Base-by-base conservation (phyloP, 2,329 filamentous ascomycete genomes). In the Penicillium sumatraense region DNA sequence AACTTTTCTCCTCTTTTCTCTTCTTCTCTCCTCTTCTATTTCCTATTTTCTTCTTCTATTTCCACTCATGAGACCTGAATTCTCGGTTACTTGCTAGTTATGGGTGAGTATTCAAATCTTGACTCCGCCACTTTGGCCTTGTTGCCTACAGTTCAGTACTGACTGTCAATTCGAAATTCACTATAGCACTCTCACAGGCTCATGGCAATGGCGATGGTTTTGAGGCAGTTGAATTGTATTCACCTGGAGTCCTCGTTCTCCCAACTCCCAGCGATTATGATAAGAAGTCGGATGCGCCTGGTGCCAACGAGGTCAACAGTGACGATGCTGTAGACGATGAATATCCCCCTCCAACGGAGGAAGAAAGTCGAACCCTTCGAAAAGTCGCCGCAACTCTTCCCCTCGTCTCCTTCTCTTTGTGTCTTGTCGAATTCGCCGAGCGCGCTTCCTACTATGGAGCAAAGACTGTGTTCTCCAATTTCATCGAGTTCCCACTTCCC, bases 401-500 rank as follows among this genome's bases (percentile, higher is more conserved):
- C 1, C 54, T 72, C 11, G 73, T 81, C 3, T 79, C 82, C n/a
- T 87, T 83, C 61, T 64, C 82, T 3, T 79, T 87, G 26, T 86
- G 84, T 57, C 61, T 81, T 6, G 83, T 86, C 36, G 85, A 87
- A 59, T 83, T 86, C 56, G 82, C 81, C 51, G 85, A 87, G 65
- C 76, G 85, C 51, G 84, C 83, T 2, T 86, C 83, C 0, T 87
- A 83, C 74, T 86, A 85, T 64, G 84, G 84, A 57, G 75, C 80
- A 5, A 77, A 81, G 57, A 80, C 79, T 0, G 71, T 83, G 7
- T 85, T 86, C 67, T 78, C 77, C 58, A 89, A 89, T 67, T 89
- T 82, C 62, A 81, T 89, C 64, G 83, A 88, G 62, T 81, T 82
- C 9, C 80, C 82, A 3, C 67, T 89, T 3, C 86, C 86, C 1